Conservation (phyloP, 2,329 filamentous ascomycete genomes). For the Colletotrichum sp. region DNA sequence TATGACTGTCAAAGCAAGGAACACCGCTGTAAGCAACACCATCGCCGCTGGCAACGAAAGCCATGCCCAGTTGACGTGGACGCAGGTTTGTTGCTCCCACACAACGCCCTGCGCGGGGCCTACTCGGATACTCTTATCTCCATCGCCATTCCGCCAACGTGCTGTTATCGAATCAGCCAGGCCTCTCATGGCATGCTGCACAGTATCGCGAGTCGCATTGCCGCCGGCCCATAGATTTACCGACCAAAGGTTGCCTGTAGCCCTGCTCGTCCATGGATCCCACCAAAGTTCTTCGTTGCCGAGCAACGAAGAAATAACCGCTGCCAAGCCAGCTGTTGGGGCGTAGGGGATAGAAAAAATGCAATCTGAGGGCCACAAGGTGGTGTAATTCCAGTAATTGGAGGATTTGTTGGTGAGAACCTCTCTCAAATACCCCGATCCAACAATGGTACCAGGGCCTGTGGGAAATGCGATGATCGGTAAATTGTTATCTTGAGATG, state of each 20-base stretch:
- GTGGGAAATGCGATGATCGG: background rate
- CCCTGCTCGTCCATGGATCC: background rate
- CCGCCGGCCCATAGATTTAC: background rate
- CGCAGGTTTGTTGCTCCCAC: background rate
- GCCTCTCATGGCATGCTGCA: background rate
- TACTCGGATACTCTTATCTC: background rate
- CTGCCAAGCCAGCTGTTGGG: background rate
- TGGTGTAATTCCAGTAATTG: background rate
- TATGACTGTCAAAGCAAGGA: background rate
- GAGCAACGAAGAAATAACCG: background rate
- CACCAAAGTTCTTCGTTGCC: background rate
- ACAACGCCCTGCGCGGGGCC: background rate
- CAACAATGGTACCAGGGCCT: background rate
- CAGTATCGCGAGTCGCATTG: background rate
- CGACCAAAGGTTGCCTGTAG: background rate
- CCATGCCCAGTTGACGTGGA: background rate
- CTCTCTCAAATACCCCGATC: background rate
- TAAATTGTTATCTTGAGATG: background rate
- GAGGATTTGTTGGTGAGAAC: background rate
- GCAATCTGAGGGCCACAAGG: background rate
- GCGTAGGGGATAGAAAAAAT: background rate
- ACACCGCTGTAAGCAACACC: background rate
- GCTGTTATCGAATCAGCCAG: background rate
- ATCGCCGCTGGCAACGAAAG: background rate
- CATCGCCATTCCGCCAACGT: background rate